Evolutionary conservation across 169 alveolate species (phyloP).

Genomic region (Eimeria maxima): DNA sequence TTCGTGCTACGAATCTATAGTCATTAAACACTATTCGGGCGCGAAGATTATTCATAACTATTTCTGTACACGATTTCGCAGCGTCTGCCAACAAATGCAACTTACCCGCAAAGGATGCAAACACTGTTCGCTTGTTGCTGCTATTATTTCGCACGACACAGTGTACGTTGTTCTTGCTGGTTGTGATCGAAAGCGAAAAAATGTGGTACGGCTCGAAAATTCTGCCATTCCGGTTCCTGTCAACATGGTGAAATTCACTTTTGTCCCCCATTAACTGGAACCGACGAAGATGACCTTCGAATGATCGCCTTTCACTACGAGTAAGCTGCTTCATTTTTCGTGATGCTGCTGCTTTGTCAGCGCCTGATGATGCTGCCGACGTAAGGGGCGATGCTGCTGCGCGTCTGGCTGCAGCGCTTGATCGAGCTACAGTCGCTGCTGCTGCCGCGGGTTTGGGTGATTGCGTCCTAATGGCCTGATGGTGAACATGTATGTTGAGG

Average conservation of each 20-base stretch:
- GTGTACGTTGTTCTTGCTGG: conserved; percentile 93
- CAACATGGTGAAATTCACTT: conserved; percentile 93
- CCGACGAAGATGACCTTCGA: conserved; percentile 75
- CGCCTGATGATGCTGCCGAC: background rate
- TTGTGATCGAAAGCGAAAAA: conserved; percentile 90
- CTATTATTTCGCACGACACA: conserved; percentile 91
- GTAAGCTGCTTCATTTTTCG: conserved; percentile 49
- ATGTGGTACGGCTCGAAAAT: conserved; percentile 93
- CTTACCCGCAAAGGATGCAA: conserved; percentile 83
- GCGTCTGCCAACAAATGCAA: background rate
- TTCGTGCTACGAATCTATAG: background rate
- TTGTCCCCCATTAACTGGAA: conserved; percentile 84
- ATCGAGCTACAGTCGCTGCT: conserved; percentile 24
- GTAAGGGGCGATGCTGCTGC: conserved; percentile 19
- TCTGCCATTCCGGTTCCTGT: conserved; percentile 90
- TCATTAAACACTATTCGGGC: too few species aligned
- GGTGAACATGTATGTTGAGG: conserved; percentile 23
- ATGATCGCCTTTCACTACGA: conserved; percentile 35
- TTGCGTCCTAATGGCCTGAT: background rate
- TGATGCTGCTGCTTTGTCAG: conserved; percentile 4
- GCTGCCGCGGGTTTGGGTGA: background rate
- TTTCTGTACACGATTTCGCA: background rate
- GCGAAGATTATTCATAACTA: background rate
- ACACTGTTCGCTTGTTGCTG: conserved; percentile 89
- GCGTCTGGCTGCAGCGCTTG: background rate